Evolutionary conservation across 2,329 filamentous ascomycete species (phyloP).

Genomic region (Fusarium humuli): DNA sequence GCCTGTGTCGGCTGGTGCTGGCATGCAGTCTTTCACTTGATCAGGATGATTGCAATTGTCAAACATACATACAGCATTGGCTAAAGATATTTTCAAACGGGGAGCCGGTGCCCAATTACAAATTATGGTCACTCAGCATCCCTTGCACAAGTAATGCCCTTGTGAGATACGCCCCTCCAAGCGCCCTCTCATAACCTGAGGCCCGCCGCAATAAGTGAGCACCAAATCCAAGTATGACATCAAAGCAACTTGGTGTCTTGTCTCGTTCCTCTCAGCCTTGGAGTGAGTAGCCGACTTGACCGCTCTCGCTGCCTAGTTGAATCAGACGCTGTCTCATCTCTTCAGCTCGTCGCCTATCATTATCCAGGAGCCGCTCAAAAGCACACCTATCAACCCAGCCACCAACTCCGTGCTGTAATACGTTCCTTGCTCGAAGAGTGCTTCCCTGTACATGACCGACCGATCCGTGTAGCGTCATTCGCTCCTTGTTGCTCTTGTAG

Average conservation of each 20-base stretch:
- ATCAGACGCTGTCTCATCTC: constrained; percentile 73
- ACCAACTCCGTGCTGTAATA: constrained; percentile 79
- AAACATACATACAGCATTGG: not conserved
- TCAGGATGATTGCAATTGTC: not conserved
- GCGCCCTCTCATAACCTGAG: not conserved
- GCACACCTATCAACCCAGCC: constrained; percentile 71
- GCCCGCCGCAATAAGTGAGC: not conserved
- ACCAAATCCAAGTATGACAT: constrained; percentile 18
- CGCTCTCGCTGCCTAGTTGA: constrained; percentile 69
- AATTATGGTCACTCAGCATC: not conserved
- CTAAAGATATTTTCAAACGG: not conserved
- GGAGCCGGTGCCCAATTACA: not conserved
- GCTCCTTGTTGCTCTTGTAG: constrained; percentile 69
- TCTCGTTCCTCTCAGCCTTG: constrained; percentile 55
- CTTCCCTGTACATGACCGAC: constrained; percentile 71
- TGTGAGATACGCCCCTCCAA: not conserved
- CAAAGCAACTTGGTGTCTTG: constrained; percentile 18
- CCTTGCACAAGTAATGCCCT: not conserved
- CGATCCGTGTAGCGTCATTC: constrained; percentile 79
- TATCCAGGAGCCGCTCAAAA: constrained; percentile 61
- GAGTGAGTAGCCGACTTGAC: constrained; percentile 73
- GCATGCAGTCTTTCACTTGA: not conserved
- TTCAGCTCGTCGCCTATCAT: constrained; percentile 63
- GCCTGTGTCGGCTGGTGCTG: not conserved
- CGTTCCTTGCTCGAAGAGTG: constrained; percentile 72